phyloP scores from a whole-genome alignment of 257 asterid species.

The Datura wrightii region DNA sequence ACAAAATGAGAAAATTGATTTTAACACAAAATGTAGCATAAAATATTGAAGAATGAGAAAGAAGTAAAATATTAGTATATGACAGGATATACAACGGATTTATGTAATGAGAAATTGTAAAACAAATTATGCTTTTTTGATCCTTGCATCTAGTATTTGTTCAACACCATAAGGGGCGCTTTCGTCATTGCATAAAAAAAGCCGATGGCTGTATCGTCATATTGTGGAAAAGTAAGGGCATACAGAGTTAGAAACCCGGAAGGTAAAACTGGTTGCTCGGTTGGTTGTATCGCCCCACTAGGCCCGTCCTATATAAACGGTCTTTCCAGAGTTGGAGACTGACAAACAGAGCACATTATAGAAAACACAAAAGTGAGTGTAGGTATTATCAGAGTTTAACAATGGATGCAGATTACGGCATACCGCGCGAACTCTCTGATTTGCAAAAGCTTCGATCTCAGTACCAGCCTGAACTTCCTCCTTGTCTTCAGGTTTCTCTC shows the following conservation, averaged over 20 bases:
- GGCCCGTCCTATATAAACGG: constrained; percentile 21
- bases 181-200: neutral
- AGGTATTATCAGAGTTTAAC: neutral
- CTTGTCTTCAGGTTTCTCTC: constrained; percentile 80
- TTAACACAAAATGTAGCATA: neutral
- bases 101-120: neutral
- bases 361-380: neutral
- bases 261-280: constrained; percentile 20
- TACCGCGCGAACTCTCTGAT: constrained; percentile 78
- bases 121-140: neutral
- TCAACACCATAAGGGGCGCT: neutral
- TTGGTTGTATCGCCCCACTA: constrained; percentile 37
- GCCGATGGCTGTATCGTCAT: neutral
- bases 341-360: neutral
- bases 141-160: neutral
- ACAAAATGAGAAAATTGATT: neutral
- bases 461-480: constrained; percentile 82
- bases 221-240: neutral
- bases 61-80: neutral
- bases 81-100: neutral
- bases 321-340: constrained; percentile 28
- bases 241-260: neutral
- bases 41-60: neutral
- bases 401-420: constrained; percentile 89
- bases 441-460: constrained; percentile 81